Conservation (phyloP, 2,329 filamentous ascomycete genomes). For the Aspergillus brasiliensis region DNA sequence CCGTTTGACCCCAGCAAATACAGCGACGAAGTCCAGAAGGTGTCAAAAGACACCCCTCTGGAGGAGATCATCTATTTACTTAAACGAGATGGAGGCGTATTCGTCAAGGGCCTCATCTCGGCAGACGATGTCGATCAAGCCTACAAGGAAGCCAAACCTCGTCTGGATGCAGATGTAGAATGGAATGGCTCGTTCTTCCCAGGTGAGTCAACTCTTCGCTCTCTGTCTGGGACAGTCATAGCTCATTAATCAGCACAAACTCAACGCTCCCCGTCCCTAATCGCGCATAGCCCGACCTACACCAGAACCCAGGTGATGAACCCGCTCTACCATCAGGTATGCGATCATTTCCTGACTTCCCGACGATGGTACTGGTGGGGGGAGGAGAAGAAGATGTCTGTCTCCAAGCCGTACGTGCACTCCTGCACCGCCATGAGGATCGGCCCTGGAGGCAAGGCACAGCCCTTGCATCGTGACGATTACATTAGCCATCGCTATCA, state of each 20-base stretch:
- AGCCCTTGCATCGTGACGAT: conserved; percentile 27
- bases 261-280: conserved; percentile 8
- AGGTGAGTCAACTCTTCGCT: background rate
- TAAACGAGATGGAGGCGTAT: conserved; percentile 10
- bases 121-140: conserved; percentile 3
- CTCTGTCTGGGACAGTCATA: background rate
- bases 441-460: conserved; percentile 25
- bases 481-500: conserved; percentile 11
- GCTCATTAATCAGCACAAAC: conserved; percentile 10
- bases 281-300: conserved; percentile 9
- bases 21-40: conserved; percentile 3
- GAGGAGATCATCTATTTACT: conserved; percentile 7
- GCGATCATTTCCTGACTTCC: conserved; percentile 30
- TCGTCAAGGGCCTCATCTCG: conserved; percentile 4
- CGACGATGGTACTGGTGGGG: conserved; percentile 33
- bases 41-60: conserved; percentile 1
- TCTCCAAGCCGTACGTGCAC: conserved; percentile 28
- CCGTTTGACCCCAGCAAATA: background rate
- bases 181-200: conserved; percentile 4
- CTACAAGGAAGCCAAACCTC: background rate
- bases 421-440: conserved; percentile 22
- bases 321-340: conserved; percentile 28
- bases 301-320: conserved; percentile 24
- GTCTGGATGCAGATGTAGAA: background rate
- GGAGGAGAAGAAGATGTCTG: conserved; percentile 26